A percentile compares a stretch with the other conserved stretches of the same genome.
phyloP scores from a whole-genome alignment of 192 early-diverging fungal genomes.

The Umbelopsis ramanniana region DNA sequence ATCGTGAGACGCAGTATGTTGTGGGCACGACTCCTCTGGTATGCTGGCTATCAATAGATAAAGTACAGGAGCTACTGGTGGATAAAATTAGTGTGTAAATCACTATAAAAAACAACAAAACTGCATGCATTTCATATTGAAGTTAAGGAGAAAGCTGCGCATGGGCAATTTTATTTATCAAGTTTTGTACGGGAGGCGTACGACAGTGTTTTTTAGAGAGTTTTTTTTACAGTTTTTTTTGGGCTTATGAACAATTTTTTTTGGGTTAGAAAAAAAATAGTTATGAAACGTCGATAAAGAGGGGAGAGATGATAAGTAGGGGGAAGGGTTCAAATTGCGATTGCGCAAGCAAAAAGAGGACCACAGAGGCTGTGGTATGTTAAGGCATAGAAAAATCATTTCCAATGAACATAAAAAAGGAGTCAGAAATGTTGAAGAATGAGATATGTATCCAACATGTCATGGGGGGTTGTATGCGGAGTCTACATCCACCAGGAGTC shows the following conservation, averaged over 20 bases:
- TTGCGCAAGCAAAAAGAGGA: background rate
- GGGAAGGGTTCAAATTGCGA: background rate
- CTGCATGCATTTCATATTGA: too few relatives aligned
- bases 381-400: background rate
- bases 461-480: background rate
- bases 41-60: constrained; percentile 48
- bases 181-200: background rate
- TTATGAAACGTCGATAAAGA: background rate
- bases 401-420: too few relatives aligned
- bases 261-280: background rate
- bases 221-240: background rate
- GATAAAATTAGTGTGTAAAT: background rate
- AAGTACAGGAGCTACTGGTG: background rate
- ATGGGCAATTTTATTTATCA: background rate
- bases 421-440: too few relatives aligned
- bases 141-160: background rate
- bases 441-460: too few relatives aligned
- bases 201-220: background rate
- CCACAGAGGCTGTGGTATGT: background rate
- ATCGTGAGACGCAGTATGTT: constrained; percentile 55
- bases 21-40: constrained; percentile 58
- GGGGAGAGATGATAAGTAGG: background rate
- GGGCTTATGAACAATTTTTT: background rate
- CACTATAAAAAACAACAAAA: background rate
- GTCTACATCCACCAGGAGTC: constrained; percentile 44